Conservation (phyloP, 2,329 filamentous ascomycete species). For the Pseudogymnoascus sp. region DNA sequence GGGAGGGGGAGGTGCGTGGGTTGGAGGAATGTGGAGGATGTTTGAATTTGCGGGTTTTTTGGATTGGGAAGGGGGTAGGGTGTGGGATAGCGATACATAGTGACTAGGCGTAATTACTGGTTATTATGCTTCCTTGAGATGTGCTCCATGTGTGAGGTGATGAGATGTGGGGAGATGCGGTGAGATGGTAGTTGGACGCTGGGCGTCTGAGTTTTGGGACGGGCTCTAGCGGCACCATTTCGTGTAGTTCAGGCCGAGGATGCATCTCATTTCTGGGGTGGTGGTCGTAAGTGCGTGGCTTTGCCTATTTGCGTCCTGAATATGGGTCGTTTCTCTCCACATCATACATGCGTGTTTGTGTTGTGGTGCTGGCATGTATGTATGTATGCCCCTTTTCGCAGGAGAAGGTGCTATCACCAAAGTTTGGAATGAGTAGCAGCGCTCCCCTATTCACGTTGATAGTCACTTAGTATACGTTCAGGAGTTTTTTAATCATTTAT, state of each 20-base stretch:
- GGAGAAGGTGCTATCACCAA: neutral
- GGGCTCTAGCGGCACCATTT: too few species aligned
- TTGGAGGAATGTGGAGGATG: neutral
- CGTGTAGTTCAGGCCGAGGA: neutral
- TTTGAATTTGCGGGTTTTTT: conserved; percentile 1
- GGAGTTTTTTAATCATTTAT: neutral
- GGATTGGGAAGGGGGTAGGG: neutral
- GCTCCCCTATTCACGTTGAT: neutral
- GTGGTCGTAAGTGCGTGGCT: neutral
- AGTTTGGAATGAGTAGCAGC: too few species aligned
- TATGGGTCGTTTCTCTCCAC: too few species aligned
- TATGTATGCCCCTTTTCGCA: neutral
- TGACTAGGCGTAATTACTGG: neutral
- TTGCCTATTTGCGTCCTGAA: neutral
- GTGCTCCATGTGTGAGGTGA: neutral
- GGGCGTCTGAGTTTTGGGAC: too few species aligned
- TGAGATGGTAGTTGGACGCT: neutral
- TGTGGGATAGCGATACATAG: neutral
- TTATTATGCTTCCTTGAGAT: neutral
- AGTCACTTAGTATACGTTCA: neutral
- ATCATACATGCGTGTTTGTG: too few species aligned
- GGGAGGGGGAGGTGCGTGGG: neutral
- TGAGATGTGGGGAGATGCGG: neutral
- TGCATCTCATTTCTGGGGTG: neutral
- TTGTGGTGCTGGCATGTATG: too few species aligned